Conservation (phyloP, 2,329 filamentous ascomycete species). For the Aspergillus sergii region DNA sequence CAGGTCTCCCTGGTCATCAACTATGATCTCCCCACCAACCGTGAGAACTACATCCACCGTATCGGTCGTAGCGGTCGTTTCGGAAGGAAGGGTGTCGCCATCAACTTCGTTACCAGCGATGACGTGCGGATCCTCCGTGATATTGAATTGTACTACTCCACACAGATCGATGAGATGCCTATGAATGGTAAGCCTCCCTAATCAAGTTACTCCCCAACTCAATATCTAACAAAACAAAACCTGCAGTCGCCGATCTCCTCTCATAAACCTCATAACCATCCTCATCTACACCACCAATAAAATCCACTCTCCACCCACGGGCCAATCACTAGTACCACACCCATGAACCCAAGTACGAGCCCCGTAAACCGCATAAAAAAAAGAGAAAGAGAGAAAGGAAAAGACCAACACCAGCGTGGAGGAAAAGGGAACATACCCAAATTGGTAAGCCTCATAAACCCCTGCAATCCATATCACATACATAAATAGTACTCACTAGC, state of each 20-base stretch:
- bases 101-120: slow-evolving; percentile 98
- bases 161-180: slow-evolving; percentile 97
- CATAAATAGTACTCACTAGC: neutral
- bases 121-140: slow-evolving; percentile 96
- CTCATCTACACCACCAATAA: neutral
- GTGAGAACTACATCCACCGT: slow-evolving; percentile 99
- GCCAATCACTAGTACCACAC: neutral
- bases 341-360: neutral
- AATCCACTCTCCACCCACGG: neutral
- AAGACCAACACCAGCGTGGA: slow-evolving; percentile 34
- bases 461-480: neutral
- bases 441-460: slow-evolving; percentile 12
- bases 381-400: slow-evolving; percentile 1
- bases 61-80: slow-evolving; percentile 96
- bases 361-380: neutral
- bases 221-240: slow-evolving; percentile 16
- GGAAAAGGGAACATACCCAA: slow-evolving; percentile 36
- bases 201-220: neutral
- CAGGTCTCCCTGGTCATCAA: slow-evolving; percentile 98
- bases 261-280: slow-evolving; percentile 28
- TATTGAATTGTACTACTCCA: slow-evolving; percentile 95
- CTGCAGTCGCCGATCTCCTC: slow-evolving; percentile 40
- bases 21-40: slow-evolving; percentile 96
- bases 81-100: slow-evolving; percentile 96
- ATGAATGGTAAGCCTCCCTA: slow-evolving; percentile 80